Percentiles rank a stretch among this genome's conserved stretches.
These are phyloP conservation scores for Lonicera japonica DNA, from an alignment of 129 eudicot species.

Conservation along the genomic window DNA sequence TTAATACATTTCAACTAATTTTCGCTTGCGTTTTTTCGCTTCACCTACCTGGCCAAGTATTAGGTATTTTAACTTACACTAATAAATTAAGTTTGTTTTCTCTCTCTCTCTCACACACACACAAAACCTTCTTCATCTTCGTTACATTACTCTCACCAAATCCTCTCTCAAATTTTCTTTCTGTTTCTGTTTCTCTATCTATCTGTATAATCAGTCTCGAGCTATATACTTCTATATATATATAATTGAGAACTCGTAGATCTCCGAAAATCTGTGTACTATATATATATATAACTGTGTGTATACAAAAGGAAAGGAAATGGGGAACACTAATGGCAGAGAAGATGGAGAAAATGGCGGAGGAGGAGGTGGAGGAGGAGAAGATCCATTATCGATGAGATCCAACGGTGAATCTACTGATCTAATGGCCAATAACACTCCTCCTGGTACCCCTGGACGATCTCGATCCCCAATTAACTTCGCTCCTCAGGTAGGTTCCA, in stretches of 20 bases:
- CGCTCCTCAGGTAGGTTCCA: conserved; percentile 33
- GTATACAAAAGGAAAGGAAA: conserved; percentile 1
- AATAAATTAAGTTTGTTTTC: too few relatives aligned
- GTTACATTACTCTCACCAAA: too few relatives aligned
- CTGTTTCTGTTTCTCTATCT: background rate
- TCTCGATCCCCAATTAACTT: conserved; percentile 40
- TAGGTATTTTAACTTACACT: too few relatives aligned
- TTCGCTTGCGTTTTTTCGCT: too few relatives aligned
- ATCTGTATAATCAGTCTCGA: background rate
- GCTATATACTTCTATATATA: background rate
- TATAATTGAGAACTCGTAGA: background rate
- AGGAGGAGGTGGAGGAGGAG: background rate
- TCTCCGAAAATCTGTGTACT: background rate
- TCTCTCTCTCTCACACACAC: too few relatives aligned
- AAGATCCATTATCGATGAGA: conserved; percentile 14
- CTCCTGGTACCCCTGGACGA: conserved; percentile 28
- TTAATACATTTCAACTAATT: too few relatives aligned
- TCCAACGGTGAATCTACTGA: conserved; percentile 26
- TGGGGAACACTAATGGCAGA: conserved; percentile 51
- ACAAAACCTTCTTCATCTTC: too few relatives aligned
- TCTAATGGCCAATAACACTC: conserved; percentile 32
- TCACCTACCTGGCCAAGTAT: too few relatives aligned
- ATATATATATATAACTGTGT: background rate
- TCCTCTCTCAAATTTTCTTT: background rate
- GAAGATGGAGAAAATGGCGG: background rate